Base-by-base conservation (phyloP, 2,329 filamentous ascomycete genomes). In the Aspergillus spinulosporus region DNA sequence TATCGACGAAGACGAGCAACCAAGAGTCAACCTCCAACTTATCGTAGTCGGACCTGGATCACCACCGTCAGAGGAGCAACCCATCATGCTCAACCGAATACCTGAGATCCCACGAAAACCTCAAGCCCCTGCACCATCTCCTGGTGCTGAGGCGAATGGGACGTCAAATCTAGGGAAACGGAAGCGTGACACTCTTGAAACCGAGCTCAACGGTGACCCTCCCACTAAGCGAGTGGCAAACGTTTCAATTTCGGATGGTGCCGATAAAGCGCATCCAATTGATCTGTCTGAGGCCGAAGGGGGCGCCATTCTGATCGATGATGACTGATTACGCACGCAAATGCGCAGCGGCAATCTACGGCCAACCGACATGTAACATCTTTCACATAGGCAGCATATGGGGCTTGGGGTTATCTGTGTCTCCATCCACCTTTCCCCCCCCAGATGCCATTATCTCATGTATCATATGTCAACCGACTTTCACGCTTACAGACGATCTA, bases 1-100 rank as follows among this genome's bases (percentile, higher is more conserved):
- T 51, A 86, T 88, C n/a, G 94, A 89, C 61, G 83, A 95, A 46
- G 88, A 92, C 51, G 63, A 72, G 3, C 62, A 73, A 47, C 82
- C 88, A 0, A 87, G 89, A 58, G 88, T 96, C 54, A 93, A 97
- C 62, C 81, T 97, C 2, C 82, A 93, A 49, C 78, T 97, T 11
- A 29, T 68, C 8, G 56, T 70, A 14, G 82, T 84, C 21, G 66
- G 66, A 2, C 56, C 65, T 26, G 65, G 70, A 60, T 65, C 62
- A 49, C 50, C 72, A 0, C 60, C 74, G 2, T 64, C 70, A 1
- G 66, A 75, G 8, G 61, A 68, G 4, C 76, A 76, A 54, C 68
- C 78, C 1, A 72, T 82, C 40, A 64, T 68, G 9, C 61, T 78
- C 5, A 64, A 71, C 37, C 63, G 72, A 29, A 68, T 75, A 36